Base-by-base conservation (phyloP, 345 rosid genomes). In the Salix suchowensis region DNA sequence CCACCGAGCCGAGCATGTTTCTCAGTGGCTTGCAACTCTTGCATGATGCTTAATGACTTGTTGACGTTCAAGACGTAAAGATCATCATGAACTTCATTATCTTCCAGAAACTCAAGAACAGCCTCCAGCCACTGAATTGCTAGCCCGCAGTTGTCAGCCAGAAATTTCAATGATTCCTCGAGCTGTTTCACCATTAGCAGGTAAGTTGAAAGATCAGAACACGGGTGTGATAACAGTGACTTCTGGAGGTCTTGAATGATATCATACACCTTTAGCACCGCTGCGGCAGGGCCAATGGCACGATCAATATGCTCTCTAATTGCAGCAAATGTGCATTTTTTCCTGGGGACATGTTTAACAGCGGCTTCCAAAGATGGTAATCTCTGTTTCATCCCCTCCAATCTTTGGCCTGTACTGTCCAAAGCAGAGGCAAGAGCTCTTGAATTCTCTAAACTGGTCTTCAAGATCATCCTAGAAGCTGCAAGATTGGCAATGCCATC, bases 51-150 rank as follows among this genome's bases (percentile, higher is more conserved):
- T 26, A 91, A 74, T 0, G 85, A 85, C 80, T 75, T 86, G 77
- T 78, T 83, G 73, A 93, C 81, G 12, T 84, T 84, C 24, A 64
- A 65, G 68, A 77, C 34, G 70, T 88, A 88, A 30, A 68, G 71
- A 46, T 83, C 85, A 48, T 83, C 62, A 67, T 82, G 79, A 71
- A 80, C 78, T 13, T 62, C 79, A 34, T 83, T 85, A 21, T 87
- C 92, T 74, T 85, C 79, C 32, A 89, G 54, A 70, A 85, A 86
- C 68, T 86, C 83, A 15, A 82, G 77, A 18, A 88, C 80, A 6
- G 85, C 92, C 81, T 89, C 80, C 74, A 93, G 55, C 97, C 98
- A 95, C 50, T 75, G 91, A 76, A 89, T 83, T 28, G 96, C 93
- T 48, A 95, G 86, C 81, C 76, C 68, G 76, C 97, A 89, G 78